Conservation (phyloP, 2,329 filamentous ascomycete genomes). For the Clonostachys rhizophaga region DNA sequence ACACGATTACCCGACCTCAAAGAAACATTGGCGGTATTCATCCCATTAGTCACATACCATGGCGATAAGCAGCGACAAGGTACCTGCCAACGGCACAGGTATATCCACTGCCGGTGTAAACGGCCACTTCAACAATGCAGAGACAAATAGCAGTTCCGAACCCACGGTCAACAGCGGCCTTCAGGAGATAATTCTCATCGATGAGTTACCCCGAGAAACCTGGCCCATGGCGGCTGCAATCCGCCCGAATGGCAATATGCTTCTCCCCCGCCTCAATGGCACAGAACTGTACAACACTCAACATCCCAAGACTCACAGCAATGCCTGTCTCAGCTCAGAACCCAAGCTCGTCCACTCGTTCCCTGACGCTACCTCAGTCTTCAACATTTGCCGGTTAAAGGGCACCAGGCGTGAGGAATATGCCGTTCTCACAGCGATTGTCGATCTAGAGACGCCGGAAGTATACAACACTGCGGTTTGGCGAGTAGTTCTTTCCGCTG, state of each 20-base stretch:
- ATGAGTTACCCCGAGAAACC: slow-evolving; percentile 1
- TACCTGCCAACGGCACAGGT: too few species aligned
- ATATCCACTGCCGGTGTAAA: too few species aligned
- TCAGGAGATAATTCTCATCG: slow-evolving; percentile 1
- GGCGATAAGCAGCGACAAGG: too few species aligned
- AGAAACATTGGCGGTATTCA: too few species aligned
- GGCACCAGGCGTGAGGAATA: slow-evolving; percentile 3
- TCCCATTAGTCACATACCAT: too few species aligned
- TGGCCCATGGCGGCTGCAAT: slow-evolving; percentile 1
- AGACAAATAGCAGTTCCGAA: neutral
- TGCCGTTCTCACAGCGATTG: slow-evolving; percentile 2
- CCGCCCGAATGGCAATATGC: slow-evolving; percentile 2
- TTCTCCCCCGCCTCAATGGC: slow-evolving; percentile 1
- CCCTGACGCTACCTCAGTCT: slow-evolving; percentile 2
- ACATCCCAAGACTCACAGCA: neutral
- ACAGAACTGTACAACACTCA: slow-evolving; percentile 3
- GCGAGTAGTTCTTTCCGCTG: slow-evolving; percentile 1
- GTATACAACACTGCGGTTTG: slow-evolving; percentile 3
- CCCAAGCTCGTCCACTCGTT: slow-evolving; percentile 3
- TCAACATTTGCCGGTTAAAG: slow-evolving; percentile 3
- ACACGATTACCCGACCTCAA: too few species aligned
- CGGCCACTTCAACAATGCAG: too few species aligned
- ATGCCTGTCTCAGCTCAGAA: neutral
- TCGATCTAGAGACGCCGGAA: slow-evolving; percentile 3
- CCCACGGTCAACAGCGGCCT: neutral